These are phyloP conservation scores for Cinchona pubescens DNA, from an alignment of 257 asterid species.

Conservation along the genomic window DNA sequence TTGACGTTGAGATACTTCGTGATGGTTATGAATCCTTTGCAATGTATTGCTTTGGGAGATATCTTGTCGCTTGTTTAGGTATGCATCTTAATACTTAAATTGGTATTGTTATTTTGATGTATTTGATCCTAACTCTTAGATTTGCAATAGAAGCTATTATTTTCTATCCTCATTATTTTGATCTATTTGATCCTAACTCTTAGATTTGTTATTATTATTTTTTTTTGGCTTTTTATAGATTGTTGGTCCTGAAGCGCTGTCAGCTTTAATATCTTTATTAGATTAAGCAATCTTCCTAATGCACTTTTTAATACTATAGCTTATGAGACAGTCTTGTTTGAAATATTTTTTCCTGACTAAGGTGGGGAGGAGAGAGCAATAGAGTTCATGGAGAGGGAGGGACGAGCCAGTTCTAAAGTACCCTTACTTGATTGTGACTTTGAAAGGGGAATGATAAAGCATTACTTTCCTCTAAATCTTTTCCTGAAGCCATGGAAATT, in stretches of 20 bases:
- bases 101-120: background rate
- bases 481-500: constrained; percentile 89
- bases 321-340: constrained; percentile 7
- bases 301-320: background rate
- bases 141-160: background rate
- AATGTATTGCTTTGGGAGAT: constrained; percentile 99
- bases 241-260: background rate
- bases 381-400: constrained; percentile 89
- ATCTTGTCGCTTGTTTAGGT: constrained; percentile 95
- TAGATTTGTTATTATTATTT: background rate
- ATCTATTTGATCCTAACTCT: background rate
- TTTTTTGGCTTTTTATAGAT: background rate
- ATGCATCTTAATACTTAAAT: constrained; percentile 21
- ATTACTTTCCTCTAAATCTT: constrained; percentile 80
- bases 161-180: background rate
- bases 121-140: background rate
- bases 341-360: constrained; percentile 6
- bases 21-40: constrained; percentile 98
- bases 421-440: constrained; percentile 73
- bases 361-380: constrained; percentile 83
- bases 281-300: background rate
- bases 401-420: constrained; percentile 62
- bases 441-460: constrained; percentile 80
- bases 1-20: constrained; percentile 82
- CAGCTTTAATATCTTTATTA: background rate